A percentile compares a stretch with the other conserved stretches of the same genome.
These are phyloP conservation scores for Diplodia intermedia DNA, from an alignment of 2,329 filamentous ascomycete species.

Conservation along the genomic window DNA sequence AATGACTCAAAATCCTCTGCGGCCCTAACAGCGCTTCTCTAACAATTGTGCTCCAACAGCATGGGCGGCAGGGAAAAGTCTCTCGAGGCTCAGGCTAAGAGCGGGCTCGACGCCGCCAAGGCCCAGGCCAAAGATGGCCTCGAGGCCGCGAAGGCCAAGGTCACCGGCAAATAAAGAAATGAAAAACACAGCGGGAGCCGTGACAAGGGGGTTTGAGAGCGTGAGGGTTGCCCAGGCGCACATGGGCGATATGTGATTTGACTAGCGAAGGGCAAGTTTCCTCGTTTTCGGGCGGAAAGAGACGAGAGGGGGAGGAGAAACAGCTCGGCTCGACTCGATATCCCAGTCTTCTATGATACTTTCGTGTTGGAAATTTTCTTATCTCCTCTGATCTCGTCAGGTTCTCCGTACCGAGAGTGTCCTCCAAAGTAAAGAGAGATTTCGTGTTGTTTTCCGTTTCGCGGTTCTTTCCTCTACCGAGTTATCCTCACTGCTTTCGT, in stretches of 20 bases:
- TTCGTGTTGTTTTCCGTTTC: neutral
- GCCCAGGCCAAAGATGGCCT: conserved; percentile 44
- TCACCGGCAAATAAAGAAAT: conserved; percentile 9
- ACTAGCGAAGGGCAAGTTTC: neutral
- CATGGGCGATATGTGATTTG: neutral
- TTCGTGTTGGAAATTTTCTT: neutral
- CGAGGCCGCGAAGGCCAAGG: conserved; percentile 36
- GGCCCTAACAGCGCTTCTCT: neutral
- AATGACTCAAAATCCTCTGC: neutral
- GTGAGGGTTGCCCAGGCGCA: neutral
- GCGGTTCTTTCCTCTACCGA: neutral
- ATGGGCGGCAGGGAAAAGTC: conserved; percentile 55
- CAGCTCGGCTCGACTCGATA: conserved; percentile 23
- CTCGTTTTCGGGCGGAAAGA: neutral
- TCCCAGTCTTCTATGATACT: conserved; percentile 5
- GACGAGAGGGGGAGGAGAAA: neutral
- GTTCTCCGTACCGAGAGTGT: neutral
- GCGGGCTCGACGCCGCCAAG: conserved; percentile 40
- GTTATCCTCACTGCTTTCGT: neutral
- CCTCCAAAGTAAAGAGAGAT: neutral
- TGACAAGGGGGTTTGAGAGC: neutral
- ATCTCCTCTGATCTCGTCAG: neutral
- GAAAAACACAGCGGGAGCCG: neutral
- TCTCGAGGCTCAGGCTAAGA: conserved; percentile 49
- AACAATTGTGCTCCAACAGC: conserved; percentile 31